Conservation (phyloP, 2,329 filamentous ascomycete species). For the Alternaria dauci region DNA sequence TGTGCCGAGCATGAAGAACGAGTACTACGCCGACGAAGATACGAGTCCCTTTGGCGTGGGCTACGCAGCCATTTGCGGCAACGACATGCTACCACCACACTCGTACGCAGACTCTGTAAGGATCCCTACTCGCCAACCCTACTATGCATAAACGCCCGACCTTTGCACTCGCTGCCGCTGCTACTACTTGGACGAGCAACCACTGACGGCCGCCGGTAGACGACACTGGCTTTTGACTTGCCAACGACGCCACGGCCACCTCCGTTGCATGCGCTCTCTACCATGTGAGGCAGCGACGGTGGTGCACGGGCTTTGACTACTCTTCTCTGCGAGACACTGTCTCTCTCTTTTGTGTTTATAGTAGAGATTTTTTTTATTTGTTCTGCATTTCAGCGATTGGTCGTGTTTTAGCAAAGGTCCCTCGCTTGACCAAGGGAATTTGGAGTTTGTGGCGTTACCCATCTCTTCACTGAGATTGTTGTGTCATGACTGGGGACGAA, state of each 20-base stretch:
- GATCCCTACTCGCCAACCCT: constrained; percentile 57
- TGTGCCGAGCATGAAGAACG: constrained; percentile 69
- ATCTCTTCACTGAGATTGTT: constrained; percentile 13
- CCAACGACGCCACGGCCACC: constrained; percentile 75
- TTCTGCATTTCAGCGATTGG: constrained; percentile 51
- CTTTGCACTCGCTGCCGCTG: constrained; percentile 25
- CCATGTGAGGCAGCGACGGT: constrained; percentile 28
- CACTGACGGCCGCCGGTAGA: constrained; percentile 62
- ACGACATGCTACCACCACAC: constrained; percentile 68
- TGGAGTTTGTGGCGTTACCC: constrained; percentile 40
- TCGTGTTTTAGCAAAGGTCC: constrained; percentile 38
- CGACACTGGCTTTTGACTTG: constrained; percentile 69
- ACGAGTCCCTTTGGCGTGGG: constrained; percentile 72
- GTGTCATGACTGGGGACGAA: constrained; percentile 10
- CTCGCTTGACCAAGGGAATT: constrained; percentile 43
- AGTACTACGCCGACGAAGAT: constrained; percentile 66
- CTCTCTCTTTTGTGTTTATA: constrained; percentile 38
- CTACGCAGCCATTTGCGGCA: constrained; percentile 70
- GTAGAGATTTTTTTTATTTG: constrained; percentile 21
- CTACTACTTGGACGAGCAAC: constrained; percentile 41
- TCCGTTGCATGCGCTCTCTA: constrained; percentile 53
- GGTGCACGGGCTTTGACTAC: constrained; percentile 11
- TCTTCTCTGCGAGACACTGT: constrained; percentile 27
- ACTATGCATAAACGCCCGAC: constrained; percentile 46
- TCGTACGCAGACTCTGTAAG: constrained; percentile 77